Evolutionary conservation across 257 asterid genomes (phyloP).

Genomic region (Verbena officinalis): DNA sequence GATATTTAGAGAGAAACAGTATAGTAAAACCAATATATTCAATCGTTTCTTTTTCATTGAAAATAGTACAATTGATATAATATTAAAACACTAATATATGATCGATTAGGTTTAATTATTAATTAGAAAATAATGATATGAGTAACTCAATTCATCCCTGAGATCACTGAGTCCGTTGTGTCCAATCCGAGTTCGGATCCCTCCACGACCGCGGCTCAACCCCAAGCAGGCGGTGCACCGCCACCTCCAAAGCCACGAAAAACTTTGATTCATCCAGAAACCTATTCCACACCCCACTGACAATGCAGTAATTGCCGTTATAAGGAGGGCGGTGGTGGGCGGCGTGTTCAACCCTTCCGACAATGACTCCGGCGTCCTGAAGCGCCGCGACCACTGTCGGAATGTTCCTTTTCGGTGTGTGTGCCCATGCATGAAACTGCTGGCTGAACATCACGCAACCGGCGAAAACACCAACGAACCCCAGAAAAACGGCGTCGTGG

Average conservation of each 20-base stretch:
- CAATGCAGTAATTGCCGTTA: conserved; percentile 75
- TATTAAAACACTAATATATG: no score
- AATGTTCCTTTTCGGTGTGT: conserved; percentile 63
- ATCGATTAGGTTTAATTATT: not conserved
- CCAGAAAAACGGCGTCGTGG: conserved; percentile 21
- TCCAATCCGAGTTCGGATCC: conserved; percentile 10
- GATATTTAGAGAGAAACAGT: no score
- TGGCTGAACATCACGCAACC: conserved; percentile 58
- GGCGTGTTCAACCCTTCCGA: conserved; percentile 59
- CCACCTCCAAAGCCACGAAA: conserved; percentile 60
- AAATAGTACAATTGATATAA: no score
- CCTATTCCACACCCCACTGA: conserved; percentile 75
- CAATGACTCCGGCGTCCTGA: conserved; percentile 73
- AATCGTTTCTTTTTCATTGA: no score
- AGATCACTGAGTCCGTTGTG: not conserved
- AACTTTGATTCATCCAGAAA: conserved; percentile 52
- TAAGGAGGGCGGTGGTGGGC: conserved; percentile 81
- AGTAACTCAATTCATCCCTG: not conserved
- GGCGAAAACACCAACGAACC: conserved; percentile 34
- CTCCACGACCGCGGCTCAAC: conserved; percentile 71
- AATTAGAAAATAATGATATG: not conserved
- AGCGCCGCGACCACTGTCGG: conserved; percentile 64
- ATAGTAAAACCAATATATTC: no score
- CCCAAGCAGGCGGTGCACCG: conserved; percentile 44
- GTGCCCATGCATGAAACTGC: conserved; percentile 88